Evolutionary conservation across 306 rosid genomes (phyloP).

Genomic region (Astragalus glycyphyllos): DNA sequence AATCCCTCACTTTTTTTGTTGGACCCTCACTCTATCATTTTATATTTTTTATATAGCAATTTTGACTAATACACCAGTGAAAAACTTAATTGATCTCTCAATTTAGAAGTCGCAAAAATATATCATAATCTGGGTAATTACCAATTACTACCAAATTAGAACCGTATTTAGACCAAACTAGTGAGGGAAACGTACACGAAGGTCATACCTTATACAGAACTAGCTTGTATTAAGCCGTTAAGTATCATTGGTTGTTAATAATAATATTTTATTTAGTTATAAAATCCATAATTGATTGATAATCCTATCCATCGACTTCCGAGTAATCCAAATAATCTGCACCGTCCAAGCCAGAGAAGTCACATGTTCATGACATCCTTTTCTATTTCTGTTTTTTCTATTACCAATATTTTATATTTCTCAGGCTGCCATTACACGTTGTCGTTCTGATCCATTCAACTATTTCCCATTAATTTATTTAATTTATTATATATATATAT

Average conservation of each 20-base stretch:
- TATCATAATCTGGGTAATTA: too few relatives aligned
- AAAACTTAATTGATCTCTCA: too few relatives aligned
- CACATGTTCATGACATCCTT: neutral
- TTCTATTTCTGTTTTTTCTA: neutral
- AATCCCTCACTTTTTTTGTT: too few relatives aligned
- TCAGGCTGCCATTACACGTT: slow-evolving; percentile 21
- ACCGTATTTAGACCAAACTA: neutral
- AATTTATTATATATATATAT: neutral
- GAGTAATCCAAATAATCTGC: slow-evolving; percentile 37
- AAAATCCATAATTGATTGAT: neutral
- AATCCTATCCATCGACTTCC: slow-evolving; percentile 16
- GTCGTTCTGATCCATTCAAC: slow-evolving; percentile 42
- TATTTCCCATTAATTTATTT: neutral
- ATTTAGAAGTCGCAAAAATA: too few relatives aligned
- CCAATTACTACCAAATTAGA: neutral
- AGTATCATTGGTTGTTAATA: neutral
- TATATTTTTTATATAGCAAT: too few relatives aligned
- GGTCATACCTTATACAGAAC: neutral
- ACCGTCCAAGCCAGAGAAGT: slow-evolving; percentile 52
- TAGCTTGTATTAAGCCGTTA: neutral
- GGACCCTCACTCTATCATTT: too few relatives aligned
- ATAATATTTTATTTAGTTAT: neutral
- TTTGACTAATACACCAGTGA: too few relatives aligned
- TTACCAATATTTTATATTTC: neutral
- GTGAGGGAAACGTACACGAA: neutral